Conservation (phyloP, 495 filamentous ascomycete species). For the Bacidia rubella region DNA sequence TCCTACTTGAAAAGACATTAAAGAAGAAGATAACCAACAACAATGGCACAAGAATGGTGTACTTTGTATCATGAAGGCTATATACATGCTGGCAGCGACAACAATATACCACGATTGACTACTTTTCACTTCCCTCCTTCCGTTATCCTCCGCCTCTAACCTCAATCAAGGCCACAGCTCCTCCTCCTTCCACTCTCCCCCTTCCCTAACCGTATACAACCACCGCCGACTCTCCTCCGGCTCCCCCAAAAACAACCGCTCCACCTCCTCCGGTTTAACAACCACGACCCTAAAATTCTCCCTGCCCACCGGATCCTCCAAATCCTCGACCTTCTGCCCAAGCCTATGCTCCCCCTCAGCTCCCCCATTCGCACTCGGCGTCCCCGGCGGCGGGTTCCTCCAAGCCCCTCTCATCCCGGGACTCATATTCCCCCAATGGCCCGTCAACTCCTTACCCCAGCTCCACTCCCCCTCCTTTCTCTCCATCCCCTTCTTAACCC, state of each 20-base stretch:
- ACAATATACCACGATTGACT: no score
- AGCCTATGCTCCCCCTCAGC: constrained; percentile 38
- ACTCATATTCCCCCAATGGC: constrained; percentile 75
- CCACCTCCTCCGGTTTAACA: constrained; percentile 67
- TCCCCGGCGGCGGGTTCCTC: constrained; percentile 61
- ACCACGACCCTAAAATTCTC: constrained; percentile 76
- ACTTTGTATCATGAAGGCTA: no score
- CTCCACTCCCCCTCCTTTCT: constrained; percentile 35
- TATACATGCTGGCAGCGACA: no score
- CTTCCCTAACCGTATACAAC: constrained; percentile 38
- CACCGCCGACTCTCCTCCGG: constrained; percentile 49
- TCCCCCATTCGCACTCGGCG: constrained; percentile 29
- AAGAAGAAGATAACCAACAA: no score
- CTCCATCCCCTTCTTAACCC: constrained; percentile 15
- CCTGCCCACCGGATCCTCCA: constrained; percentile 54
- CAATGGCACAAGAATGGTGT: no score
- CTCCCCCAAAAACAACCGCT: constrained; percentile 60
- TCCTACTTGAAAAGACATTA: no score
- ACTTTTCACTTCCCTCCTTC: no score
- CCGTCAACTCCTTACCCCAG: constrained; percentile 64
- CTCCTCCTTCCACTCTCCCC: constrained; percentile 49
- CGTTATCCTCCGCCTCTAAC: neutral
- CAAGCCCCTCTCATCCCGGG: constrained; percentile 69
- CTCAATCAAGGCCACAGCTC: constrained; percentile 65
- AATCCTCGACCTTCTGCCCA: constrained; percentile 54